Base-by-base conservation (phyloP, 2,329 filamentous ascomycete species). In the Penicillium brevicompactum region DNA sequence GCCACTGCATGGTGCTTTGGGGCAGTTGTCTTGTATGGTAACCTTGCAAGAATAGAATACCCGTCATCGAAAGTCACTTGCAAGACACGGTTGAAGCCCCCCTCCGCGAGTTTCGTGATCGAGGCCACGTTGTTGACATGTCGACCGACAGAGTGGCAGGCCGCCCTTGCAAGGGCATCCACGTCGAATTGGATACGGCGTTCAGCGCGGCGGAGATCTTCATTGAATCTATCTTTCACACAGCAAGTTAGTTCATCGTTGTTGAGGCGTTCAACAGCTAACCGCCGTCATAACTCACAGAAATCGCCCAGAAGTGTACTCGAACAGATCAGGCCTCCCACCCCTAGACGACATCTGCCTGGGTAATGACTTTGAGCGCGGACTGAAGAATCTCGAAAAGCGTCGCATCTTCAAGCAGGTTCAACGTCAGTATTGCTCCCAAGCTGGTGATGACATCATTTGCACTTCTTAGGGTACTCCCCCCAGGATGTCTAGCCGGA, bases 31-130 rank as follows among this genome's bases (percentile, higher is more conserved):
- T 58, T 64, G 57, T 71, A 75, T 1, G 71, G 74, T 11, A 76
- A 56, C 21, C 69, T 67, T 11, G 67, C 72, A 48, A 76, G 53
- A 18, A 73, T 58, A 37, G 57, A 51, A 30, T 59, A 62, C 8
- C 66, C 65, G 56, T 75, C 69, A 22, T 63, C 50, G 60, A 75
- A 69, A 2, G 49, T 62, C 21, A 68, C 44, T 34, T 71, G 66
- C 11, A 76, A 66, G 13, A 72, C 58, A 11, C 72, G 67, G 48
- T 76, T 76, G 49, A 73, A 74, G 2, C 70, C 69, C 37, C 72
- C 73, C 45, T 77, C 73, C 1, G 66, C 66, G 18, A 76, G 42
- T 55, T 76, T 76, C 10, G 49, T 48, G 27, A 63, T 51, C 55
- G 63, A 46, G 18, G 55, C 38, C 34, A 55, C 31, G 22, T 21